A percentile compares a stretch with the other conserved stretches of the same genome.
Conservation (phyloP, 2,329 filamentous ascomycete species). For the Fusarium continuum region DNA sequence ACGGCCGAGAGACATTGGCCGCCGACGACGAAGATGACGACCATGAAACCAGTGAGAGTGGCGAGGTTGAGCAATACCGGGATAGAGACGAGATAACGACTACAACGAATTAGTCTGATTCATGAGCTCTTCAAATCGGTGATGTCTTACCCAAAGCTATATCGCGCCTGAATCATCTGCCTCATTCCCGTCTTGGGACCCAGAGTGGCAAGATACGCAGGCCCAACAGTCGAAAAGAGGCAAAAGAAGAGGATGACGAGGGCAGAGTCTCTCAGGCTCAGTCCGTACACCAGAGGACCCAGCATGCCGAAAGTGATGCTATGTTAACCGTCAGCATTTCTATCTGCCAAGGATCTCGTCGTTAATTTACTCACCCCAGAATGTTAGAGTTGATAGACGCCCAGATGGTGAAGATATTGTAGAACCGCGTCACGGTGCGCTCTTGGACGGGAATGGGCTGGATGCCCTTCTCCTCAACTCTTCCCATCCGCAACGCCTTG, state of each 20-base stretch:
- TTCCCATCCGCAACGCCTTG: slow-evolving; percentile 48
- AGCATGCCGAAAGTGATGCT: slow-evolving; percentile 72
- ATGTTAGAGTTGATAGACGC: slow-evolving; percentile 60
- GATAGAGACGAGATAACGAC: slow-evolving; percentile 66
- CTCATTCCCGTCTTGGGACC: slow-evolving; percentile 71
- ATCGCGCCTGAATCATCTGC: slow-evolving; percentile 72
- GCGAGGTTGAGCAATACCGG: slow-evolving; percentile 70
- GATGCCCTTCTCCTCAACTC: slow-evolving; percentile 57
- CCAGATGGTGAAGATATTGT: slow-evolving; percentile 60
- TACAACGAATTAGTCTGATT: slow-evolving; percentile 24
- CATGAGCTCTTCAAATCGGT: background rate
- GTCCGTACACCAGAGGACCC: slow-evolving; percentile 62
- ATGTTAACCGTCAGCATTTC: background rate
- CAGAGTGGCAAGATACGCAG: slow-evolving; percentile 66
- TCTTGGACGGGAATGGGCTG: slow-evolving; percentile 55
- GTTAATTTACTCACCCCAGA: slow-evolving; percentile 49
- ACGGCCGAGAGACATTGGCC: slow-evolving; percentile 67
- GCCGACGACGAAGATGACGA: slow-evolving; percentile 69
- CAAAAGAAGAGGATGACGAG: slow-evolving; percentile 72
- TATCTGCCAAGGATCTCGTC: background rate
- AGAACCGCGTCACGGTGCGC: slow-evolving; percentile 52
- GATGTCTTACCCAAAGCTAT: slow-evolving; percentile 63
- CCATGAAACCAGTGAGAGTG: slow-evolving; percentile 69
- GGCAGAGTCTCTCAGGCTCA: slow-evolving; percentile 64
- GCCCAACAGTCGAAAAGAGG: slow-evolving; percentile 61